Evolutionary conservation across 2,329 filamentous ascomycete genomes (phyloP), one percentile per base, ranked within the genome.

Genomic region (Volutella citrinella): DNA sequence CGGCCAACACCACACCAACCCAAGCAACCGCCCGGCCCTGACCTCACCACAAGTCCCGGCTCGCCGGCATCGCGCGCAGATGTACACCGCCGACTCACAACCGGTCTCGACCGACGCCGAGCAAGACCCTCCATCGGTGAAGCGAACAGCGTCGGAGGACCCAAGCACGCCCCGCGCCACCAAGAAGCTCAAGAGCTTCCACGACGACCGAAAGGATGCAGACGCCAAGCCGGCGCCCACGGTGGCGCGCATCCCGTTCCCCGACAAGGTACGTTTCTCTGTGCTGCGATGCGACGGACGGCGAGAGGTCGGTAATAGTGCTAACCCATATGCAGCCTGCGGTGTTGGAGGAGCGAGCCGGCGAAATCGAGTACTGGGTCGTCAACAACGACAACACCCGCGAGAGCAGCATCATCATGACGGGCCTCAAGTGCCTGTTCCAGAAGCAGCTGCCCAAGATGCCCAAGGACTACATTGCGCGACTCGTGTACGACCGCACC

Each of bases 381-480:
- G 93, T 98, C 54, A 97, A 97, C 72, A 98, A 98, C 57, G 93
- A 98, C 57, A 85, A 86, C 52, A 75, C 82, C 22, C 78, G 84
- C 46, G 88, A 95, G 55, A 94, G 87, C 56, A 82, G 90, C 48
- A 94, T 97, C 56, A 94, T 98, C 51, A 73, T 98, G 39, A 96
- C 91, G 0, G 93, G 93, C 11, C 72, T 98, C 35, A 98, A 97
- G 60, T 95, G 90, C 57, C 94, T 98, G 46, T 97, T 98, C 55
- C 93, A 98, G 60, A 97, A 97, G 53, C 93, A 98, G 58, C 73
- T 98, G 6, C 93, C 93, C 1, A 97, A 97, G 64, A 98, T 98
- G 93, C 93, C 93, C 11, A 96, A 97, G 63, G 93, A 97, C 57
- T 98, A 98, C 61, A 97, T 98, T 51, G 93, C 93, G 5, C 86